Evolutionary conservation across 345 rosid genomes (phyloP).

Genomic region (Theobroma cacao): DNA sequence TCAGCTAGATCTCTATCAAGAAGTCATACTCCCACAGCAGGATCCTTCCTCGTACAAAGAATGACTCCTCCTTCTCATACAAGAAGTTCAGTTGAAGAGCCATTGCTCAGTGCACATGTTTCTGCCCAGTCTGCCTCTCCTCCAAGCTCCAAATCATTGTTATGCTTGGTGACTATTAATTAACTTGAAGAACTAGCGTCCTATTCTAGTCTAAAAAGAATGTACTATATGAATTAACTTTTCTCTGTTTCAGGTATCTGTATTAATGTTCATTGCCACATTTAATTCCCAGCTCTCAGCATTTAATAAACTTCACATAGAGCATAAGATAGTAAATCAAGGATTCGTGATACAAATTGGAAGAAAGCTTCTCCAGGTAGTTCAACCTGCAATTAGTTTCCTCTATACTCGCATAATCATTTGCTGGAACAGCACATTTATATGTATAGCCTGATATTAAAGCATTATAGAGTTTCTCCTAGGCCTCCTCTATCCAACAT

Average conservation of each 20-base stretch:
- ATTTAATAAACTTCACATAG: slow-evolving; percentile 21
- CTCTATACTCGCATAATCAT: background rate
- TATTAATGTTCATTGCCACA: slow-evolving; percentile 51
- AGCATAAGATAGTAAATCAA: slow-evolving; percentile 32
- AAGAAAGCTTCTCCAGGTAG: slow-evolving; percentile 75
- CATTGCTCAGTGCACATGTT: slow-evolving; percentile 49
- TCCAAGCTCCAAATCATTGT: slow-evolving; percentile 49
- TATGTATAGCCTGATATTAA: background rate
- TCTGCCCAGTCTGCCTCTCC: slow-evolving; percentile 36
- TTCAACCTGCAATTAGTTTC: slow-evolving; percentile 14
- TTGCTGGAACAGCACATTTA: background rate
- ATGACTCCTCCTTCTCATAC: slow-evolving; percentile 37
- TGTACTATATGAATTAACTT: background rate
- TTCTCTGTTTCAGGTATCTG: slow-evolving; percentile 45
- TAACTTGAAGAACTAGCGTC: slow-evolving; percentile 2
- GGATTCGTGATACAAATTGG: slow-evolving; percentile 46
- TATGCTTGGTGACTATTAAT: slow-evolving; percentile 54
- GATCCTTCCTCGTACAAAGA: slow-evolving; percentile 53
- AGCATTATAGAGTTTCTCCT: background rate
- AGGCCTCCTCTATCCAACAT: background rate
- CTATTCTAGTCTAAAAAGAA: background rate
- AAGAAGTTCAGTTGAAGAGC: slow-evolving; percentile 50
- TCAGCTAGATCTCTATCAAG: slow-evolving; percentile 83
- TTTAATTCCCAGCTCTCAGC: slow-evolving; percentile 34
- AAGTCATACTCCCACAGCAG: slow-evolving; percentile 66